phyloP scores from a whole-genome alignment of 345 rosid genomes.

The Eucalyptus dawsonii region DNA sequence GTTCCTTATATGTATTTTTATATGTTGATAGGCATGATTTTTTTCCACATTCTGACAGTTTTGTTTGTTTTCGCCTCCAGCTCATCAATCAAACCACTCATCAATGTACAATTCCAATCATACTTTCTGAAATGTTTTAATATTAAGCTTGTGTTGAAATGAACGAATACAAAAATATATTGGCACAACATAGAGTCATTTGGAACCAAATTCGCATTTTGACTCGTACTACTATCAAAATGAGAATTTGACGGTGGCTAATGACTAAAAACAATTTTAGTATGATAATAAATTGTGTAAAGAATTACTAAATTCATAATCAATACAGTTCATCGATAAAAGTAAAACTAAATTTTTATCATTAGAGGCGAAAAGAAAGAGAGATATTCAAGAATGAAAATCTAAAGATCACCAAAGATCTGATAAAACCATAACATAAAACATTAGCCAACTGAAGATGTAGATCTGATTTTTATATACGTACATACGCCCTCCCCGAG shows the following conservation, averaged over 20 bases:
- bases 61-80: neutral
- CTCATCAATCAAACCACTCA: neutral
- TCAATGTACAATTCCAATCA: neutral
- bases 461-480: too few species aligned
- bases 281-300: neutral
- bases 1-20: too few species aligned
- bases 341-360: neutral
- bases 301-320: neutral
- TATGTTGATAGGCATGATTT: too few species aligned
- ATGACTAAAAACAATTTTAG: neutral
- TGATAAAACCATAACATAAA: neutral
- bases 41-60: neutral
- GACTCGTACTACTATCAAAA: neutral
- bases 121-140: accelerated
- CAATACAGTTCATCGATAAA: accelerated
- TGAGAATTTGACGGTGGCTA: accelerated
- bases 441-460: neutral
- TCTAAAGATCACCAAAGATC: neutral
- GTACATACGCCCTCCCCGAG: neutral
- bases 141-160: accelerated
- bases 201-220: accelerated
- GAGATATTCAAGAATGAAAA: neutral
- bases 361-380: accelerated
- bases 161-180: accelerated
- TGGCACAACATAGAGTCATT: accelerated